Evolutionary conservation across 208 protist species (phyloP).

Genomic region (Angomonas deanei): DNA sequence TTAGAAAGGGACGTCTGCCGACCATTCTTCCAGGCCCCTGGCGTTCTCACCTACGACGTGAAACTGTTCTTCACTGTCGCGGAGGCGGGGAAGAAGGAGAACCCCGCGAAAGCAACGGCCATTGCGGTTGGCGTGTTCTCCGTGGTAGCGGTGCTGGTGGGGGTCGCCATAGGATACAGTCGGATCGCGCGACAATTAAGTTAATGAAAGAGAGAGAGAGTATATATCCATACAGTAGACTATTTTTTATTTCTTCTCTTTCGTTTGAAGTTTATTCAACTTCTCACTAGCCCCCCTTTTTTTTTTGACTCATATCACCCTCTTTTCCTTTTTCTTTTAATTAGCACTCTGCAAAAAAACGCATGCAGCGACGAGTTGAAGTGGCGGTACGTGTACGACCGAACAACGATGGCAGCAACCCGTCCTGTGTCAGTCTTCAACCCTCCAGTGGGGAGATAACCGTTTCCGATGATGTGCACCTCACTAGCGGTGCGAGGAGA

Average conservation of each 20-base stretch:
- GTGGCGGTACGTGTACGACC: conserved; percentile 67
- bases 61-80: not conserved
- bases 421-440: conserved; percentile 36
- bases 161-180: too few species aligned
- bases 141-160: too few species aligned
- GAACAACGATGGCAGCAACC: conserved; percentile 5
- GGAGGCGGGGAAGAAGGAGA: not conserved
- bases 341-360: not conserved
- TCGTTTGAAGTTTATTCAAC: not conserved
- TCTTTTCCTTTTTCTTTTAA: conserved; percentile 7
- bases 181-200: too few species aligned
- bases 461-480: conserved; percentile 16
- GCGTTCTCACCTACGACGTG: conserved; percentile 4
- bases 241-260: conserved; percentile 9
- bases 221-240: too few species aligned
- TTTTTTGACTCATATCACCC: conserved; percentile 7
- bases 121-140: not conserved
- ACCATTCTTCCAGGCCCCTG: conserved; percentile 24
- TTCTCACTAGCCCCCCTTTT: not conserved
- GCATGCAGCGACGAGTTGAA: conserved; percentile 37
- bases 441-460: conserved; percentile 7
- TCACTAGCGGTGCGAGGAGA: conserved; percentile 8
- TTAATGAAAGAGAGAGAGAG: too few species aligned
- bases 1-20: conserved; percentile 32
- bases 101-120: not conserved